phyloP scores from a whole-genome alignment of 2,329 filamentous ascomycete genomes.

The Aspergillus sp. region DNA sequence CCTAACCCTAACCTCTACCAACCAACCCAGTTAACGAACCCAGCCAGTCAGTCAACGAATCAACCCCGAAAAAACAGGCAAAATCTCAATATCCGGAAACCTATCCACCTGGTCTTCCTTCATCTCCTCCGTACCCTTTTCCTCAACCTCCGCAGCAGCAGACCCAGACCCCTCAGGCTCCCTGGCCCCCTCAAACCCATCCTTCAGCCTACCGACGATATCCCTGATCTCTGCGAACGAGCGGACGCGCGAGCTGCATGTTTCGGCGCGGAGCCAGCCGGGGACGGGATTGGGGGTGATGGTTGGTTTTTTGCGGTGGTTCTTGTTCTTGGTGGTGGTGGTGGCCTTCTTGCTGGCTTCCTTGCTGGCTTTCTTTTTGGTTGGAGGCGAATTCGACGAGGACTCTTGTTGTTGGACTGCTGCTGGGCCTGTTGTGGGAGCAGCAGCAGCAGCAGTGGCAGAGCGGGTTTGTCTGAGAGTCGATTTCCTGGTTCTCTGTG shows the following conservation, averaged over 20 bases:
- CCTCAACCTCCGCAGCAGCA: too few relatives aligned
- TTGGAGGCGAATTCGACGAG: not conserved
- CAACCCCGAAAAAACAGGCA: constrained; percentile 22
- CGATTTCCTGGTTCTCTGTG: too few relatives aligned
- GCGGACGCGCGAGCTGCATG: constrained; percentile 16
- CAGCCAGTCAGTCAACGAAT: constrained; percentile 3
- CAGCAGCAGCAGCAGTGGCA: not conserved
- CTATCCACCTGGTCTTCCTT: constrained; percentile 4
- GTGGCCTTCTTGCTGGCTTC: not conserved
- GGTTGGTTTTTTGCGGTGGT: constrained; percentile 14
- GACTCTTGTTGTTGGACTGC: not conserved
- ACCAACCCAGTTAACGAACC: not conserved
- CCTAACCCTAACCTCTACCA: not conserved
- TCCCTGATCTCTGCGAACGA: constrained; percentile 21
- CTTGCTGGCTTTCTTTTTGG: not conserved
- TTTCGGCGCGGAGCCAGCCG: constrained; percentile 19
- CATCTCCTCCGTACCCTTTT: too few relatives aligned
- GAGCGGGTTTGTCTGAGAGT: too few relatives aligned
- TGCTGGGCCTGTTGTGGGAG: not conserved
- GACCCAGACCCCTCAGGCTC: too few relatives aligned
- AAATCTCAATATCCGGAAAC: constrained; percentile 34
- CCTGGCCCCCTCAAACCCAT: too few relatives aligned
- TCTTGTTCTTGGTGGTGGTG: not conserved
- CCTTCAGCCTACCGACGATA: constrained; percentile 16
- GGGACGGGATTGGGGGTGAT: constrained; percentile 24